Percentiles rank a stretch among this genome's conserved stretches.
phyloP scores from a whole-genome alignment of 176 grass and related monocot genomes.

The Lolium perenne region DNA sequence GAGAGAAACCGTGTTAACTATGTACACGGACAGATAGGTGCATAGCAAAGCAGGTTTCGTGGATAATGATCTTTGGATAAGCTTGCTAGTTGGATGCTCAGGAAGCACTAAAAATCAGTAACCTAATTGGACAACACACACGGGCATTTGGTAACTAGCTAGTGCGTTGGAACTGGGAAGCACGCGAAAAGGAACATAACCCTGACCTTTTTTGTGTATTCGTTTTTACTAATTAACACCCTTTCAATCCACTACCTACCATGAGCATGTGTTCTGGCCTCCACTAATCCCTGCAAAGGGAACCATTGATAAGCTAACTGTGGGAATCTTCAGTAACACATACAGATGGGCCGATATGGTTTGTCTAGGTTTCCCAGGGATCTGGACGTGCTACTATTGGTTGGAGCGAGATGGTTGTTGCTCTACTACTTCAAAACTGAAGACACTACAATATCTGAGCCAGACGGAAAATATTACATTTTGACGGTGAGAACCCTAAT shows the following conservation, averaged over 20 bases:
- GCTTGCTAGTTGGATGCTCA: not conserved
- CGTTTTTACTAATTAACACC: not conserved
- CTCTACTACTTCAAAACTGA: too few species aligned
- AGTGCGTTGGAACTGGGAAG: slow-evolving; percentile 9
- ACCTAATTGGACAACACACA: slow-evolving; percentile 28
- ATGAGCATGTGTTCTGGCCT: not conserved
- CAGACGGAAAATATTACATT: not conserved
- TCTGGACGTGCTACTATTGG: not conserved
- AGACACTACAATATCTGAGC: too few species aligned
- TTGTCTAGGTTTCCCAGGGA: not conserved
- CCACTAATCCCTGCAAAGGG: not conserved
- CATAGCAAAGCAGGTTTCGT: not conserved
- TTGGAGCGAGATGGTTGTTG: not conserved
- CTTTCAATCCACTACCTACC: not conserved
- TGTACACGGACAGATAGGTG: not conserved
- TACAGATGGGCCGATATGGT: not conserved
- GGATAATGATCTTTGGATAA: not conserved
- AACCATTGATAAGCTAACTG: not conserved
- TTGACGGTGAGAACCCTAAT: not conserved
- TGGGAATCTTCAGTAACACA: not conserved
- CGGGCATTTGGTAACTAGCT: slow-evolving; percentile 13
- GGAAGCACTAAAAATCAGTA: not conserved
- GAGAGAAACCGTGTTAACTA: not conserved
- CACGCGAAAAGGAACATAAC: not conserved
- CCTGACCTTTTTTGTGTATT: not conserved